phyloP scores from a whole-genome alignment of 148 eudicot genomes.

The Rheum nobile region DNA sequence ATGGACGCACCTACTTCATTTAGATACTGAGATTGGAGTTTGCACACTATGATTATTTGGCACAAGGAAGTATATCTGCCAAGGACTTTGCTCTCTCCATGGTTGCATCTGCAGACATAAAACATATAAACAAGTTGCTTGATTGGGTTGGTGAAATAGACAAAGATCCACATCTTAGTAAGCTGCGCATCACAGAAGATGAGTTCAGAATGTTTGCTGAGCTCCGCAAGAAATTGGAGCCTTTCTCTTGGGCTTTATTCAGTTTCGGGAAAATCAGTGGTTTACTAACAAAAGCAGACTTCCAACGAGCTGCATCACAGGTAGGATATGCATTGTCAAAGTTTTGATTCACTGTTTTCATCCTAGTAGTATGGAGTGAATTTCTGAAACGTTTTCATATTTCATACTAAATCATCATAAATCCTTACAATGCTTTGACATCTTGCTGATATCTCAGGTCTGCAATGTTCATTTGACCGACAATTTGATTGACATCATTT shows the following conservation, averaged over 20 bases:
- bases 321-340: no score
- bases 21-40: slow-evolving; percentile 57
- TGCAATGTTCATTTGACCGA: slow-evolving; percentile 2
- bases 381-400: background rate
- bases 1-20: background rate
- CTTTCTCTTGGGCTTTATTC: slow-evolving; percentile 49
- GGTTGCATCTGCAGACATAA: slow-evolving; percentile 66
- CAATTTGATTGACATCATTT: background rate
- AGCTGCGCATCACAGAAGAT: slow-evolving; percentile 31
- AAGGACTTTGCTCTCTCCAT: slow-evolving; percentile 67
- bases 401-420: background rate
- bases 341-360: no score
- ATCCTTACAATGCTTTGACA: background rate
- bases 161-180: slow-evolving; percentile 25
- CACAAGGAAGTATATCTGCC: slow-evolving; percentile 43
- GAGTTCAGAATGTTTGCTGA: slow-evolving; percentile 51
- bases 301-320: slow-evolving; percentile 63
- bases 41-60: slow-evolving; percentile 54
- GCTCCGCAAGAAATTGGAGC: slow-evolving; percentile 41
- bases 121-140: slow-evolving; percentile 45
- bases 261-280: slow-evolving; percentile 43
- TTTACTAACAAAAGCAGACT: slow-evolving; percentile 42
- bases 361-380: no score
- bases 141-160: slow-evolving; percentile 50
- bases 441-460: background rate